Conservation (phyloP, 108 stramenopile genomes). For the Conticribra guillardii region DNA sequence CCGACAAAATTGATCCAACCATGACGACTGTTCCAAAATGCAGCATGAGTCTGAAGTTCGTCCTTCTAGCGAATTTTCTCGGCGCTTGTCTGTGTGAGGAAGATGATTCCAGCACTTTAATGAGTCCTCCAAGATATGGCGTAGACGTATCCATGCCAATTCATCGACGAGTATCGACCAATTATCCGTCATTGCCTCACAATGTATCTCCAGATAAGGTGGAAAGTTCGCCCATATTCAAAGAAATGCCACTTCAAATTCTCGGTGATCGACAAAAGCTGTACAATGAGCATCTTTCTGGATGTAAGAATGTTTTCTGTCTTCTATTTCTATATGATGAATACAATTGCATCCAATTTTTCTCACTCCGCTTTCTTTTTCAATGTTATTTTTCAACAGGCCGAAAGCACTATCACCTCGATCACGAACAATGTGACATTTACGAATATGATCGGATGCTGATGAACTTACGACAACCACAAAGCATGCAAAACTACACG, state of each 20-base stretch:
- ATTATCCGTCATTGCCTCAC: conserved; percentile 56
- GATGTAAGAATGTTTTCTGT: conserved; percentile 20
- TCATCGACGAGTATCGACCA: conserved; percentile 25
- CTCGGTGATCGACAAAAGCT: conserved; percentile 50
- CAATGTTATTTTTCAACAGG: background rate
- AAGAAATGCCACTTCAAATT: conserved; percentile 51
- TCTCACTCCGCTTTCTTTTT: too few relatives aligned
- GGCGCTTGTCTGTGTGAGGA: background rate
- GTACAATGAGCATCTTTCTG: conserved; percentile 41
- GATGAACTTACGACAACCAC: conserved; percentile 55
- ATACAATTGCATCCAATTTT: too few relatives aligned
- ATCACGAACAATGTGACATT: conserved; percentile 39
- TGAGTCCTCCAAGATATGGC: conserved; percentile 1
- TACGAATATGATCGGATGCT: conserved; percentile 62
- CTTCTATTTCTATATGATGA: background rate
- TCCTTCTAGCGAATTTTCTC: background rate
- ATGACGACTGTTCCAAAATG: too few relatives aligned
- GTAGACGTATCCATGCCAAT: background rate
- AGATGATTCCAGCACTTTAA: background rate
- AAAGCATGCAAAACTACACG: conserved; percentile 57
- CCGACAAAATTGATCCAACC: too few relatives aligned
- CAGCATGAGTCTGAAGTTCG: background rate
- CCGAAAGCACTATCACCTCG: conserved; percentile 7
- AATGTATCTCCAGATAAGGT: conserved; percentile 17
- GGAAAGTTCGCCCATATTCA: conserved; percentile 23